A percentile compares a stretch with the other conserved stretches of the same genome.
phyloP scores from a whole-genome alignment of 2,329 filamentous ascomycete species.

The Pestalotiopsis fici region DNA sequence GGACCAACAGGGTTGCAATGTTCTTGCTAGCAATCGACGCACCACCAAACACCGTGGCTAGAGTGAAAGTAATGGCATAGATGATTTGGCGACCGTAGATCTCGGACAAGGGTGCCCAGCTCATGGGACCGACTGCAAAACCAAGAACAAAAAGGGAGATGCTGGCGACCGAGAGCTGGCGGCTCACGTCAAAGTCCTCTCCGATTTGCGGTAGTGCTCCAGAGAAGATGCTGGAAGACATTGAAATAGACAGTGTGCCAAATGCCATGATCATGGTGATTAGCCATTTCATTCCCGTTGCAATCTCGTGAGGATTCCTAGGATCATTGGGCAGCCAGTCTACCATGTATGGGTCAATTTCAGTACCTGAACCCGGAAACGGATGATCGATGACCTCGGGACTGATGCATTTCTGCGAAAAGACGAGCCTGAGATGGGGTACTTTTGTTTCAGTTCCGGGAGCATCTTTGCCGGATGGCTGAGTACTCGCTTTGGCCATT shows the following conservation, averaged over 20 bases:
- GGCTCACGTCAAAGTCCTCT: constrained; percentile 49
- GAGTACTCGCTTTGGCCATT: neutral
- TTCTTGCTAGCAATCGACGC: constrained; percentile 52
- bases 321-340: constrained; percentile 49
- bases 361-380: constrained; percentile 63
- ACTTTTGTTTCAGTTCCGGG: neutral
- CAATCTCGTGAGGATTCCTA: constrained; percentile 64
- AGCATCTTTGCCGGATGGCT: neutral
- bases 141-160: constrained; percentile 56
- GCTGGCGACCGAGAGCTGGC: constrained; percentile 47
- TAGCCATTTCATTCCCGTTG: constrained; percentile 60
- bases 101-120: constrained; percentile 64
- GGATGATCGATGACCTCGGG: constrained; percentile 33
- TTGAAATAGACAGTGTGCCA: constrained; percentile 66
- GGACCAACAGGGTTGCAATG: constrained; percentile 54
- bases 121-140: constrained; percentile 46
- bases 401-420: neutral
- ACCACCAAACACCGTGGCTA: constrained; percentile 57
- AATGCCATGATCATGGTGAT: constrained; percentile 62
- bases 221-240: constrained; percentile 66
- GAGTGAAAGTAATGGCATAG: constrained; percentile 49
- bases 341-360: constrained; percentile 66
- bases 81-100: constrained; percentile 55
- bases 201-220: constrained; percentile 56
- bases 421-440: neutral